phyloP scores from a whole-genome alignment of 495 filamentous ascomycete species.

The Melanomma pulvis-pyrius region DNA sequence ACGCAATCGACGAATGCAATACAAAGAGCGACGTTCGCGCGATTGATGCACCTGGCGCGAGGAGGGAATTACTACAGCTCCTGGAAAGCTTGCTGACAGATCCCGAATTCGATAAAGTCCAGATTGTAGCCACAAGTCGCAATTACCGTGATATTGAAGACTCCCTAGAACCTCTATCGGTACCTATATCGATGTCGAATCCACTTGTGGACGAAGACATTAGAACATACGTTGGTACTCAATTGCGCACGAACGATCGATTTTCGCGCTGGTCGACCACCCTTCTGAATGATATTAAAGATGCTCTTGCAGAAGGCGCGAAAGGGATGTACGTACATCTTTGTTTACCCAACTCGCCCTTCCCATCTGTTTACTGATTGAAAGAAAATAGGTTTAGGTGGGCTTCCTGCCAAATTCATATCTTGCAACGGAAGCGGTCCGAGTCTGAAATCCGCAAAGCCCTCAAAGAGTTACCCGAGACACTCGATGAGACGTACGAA shows the following conservation, averaged over 20 bases:
- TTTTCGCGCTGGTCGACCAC: not conserved
- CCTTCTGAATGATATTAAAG: not conserved
- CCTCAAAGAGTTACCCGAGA: slow-evolving; percentile 11
- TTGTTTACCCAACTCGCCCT: too few species aligned
- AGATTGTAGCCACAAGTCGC: slow-evolving; percentile 5
- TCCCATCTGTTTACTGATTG: too few species aligned
- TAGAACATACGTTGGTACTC: not conserved
- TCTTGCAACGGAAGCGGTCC: not conserved
- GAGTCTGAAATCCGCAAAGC: not conserved
- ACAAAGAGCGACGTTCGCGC: not conserved
- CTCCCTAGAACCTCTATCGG: not conserved
- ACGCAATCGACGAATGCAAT: slow-evolving; percentile 19
- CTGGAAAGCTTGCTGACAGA: not conserved
- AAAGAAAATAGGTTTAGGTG: slow-evolving; percentile 11
- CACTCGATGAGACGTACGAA: slow-evolving; percentile 12
- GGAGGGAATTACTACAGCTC: slow-evolving; percentile 4
- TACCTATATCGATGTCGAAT: not conserved
- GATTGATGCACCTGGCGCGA: slow-evolving; percentile 2
- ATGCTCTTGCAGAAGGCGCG: not conserved
- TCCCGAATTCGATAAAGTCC: not conserved
- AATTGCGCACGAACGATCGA: not conserved
- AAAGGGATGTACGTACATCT: not conserved
- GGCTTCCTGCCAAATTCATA: slow-evolving; percentile 7
- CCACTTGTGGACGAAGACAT: not conserved
- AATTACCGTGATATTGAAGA: not conserved